These are phyloP conservation scores for Fusarium incarnatum DNA, from an alignment of 2,329 filamentous ascomycete genomes.

Conservation along the genomic window DNA sequence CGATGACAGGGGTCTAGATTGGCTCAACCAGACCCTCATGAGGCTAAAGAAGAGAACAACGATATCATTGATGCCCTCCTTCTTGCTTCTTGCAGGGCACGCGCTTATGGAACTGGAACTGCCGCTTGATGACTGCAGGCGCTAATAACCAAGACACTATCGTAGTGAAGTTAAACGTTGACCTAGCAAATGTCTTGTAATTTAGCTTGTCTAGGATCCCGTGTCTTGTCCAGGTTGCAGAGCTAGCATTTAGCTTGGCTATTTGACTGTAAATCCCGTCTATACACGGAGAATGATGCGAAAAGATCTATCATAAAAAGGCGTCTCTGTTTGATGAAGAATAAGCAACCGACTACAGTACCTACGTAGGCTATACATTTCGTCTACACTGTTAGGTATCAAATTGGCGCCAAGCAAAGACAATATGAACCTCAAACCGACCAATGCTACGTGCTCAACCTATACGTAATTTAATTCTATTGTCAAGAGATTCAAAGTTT, in stretches of 20 bases:
- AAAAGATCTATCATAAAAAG: background rate
- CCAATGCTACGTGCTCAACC: background rate
- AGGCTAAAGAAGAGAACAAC: background rate
- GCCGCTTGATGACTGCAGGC: slow-evolving; percentile 20
- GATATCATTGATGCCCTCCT: slow-evolving; percentile 13
- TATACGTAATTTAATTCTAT: background rate
- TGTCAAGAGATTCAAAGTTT: slow-evolving; percentile 2
- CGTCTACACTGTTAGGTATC: background rate
- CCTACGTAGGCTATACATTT: background rate
- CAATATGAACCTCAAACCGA: background rate
- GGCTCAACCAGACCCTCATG: background rate
- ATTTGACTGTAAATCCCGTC: background rate
- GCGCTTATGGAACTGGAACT: slow-evolving; percentile 23
- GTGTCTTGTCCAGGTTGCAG: slow-evolving; percentile 15
- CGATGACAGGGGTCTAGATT: slow-evolving; percentile 5
- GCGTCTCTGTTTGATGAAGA: background rate
- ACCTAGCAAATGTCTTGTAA: slow-evolving; percentile 4
- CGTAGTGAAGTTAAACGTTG: background rate
- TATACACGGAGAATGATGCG: slow-evolving; percentile 1
- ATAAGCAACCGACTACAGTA: background rate
- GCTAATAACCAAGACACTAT: slow-evolving; percentile 29
- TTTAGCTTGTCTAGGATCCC: slow-evolving; percentile 8
- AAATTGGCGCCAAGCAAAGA: background rate
- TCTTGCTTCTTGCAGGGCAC: background rate
- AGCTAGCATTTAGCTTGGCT: slow-evolving; percentile 2